Conservation (phyloP, 768 basidiomycete species). For the Xerocomellus amylosporus region DNA sequence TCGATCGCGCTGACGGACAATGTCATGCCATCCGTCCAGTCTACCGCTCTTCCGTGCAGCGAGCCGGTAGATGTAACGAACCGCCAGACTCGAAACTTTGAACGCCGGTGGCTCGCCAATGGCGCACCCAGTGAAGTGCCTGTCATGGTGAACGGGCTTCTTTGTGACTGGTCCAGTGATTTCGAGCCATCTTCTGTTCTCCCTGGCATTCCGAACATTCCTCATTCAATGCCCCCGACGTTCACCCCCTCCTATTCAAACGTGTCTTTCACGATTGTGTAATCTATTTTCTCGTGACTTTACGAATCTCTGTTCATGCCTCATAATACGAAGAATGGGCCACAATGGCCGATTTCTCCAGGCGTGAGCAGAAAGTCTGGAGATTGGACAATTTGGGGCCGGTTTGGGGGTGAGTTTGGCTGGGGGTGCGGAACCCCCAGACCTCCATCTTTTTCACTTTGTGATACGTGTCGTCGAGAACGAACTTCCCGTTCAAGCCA, state of each 20-base stretch:
- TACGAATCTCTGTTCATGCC: too few relatives aligned
- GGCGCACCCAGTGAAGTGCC: not conserved
- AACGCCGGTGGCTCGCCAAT: slow-evolving; percentile 14
- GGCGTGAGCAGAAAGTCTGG: too few relatives aligned
- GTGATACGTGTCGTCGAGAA: slow-evolving; percentile 21
- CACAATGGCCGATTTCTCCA: too few relatives aligned
- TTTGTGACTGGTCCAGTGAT: not conserved
- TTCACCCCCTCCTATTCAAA: too few relatives aligned
- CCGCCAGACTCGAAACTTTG: not conserved
- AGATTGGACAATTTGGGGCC: too few relatives aligned
- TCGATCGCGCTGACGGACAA: not conserved
- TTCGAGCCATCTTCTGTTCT: not conserved
- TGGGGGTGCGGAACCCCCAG: too few relatives aligned
- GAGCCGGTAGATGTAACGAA: not conserved
- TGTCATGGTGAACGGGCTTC: slow-evolving; percentile 5
- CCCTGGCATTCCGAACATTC: not conserved
- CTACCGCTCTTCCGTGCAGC: not conserved
- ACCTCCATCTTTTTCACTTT: slow-evolving; percentile 49
- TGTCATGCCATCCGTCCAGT: not conserved
- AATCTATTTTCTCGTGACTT: too few relatives aligned
- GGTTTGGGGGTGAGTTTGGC: too few relatives aligned
- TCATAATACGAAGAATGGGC: too few relatives aligned
- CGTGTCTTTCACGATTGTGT: not conserved
- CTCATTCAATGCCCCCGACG: slow-evolving; percentile 14
- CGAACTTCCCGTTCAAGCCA: not conserved